Base-by-base conservation (phyloP, 2,329 filamentous ascomycete species). In the Cladosporium colombiae region DNA sequence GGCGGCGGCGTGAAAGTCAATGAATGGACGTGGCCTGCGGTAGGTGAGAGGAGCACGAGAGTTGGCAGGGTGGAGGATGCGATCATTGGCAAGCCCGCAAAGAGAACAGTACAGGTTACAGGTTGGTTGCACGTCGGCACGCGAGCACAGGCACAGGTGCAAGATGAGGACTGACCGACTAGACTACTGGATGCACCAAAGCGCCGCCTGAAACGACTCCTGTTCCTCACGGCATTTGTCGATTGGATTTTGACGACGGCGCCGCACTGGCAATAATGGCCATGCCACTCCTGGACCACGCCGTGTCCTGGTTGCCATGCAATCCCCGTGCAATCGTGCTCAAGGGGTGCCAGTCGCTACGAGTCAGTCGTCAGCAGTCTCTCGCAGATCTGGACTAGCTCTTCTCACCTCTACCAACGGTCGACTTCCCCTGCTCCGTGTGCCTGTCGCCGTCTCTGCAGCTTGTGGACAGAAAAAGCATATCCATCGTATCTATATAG, bases 1-100 rank as follows among this genome's bases (percentile, higher is more conserved):
- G 55, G 33, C 55, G 55, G 29, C 52, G 25, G 25, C 27, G 18
- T n/a, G 10, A 55, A 55, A 55, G 46, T 62, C 60, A 62, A 62
- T 55, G 60, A 33, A 46, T 46, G 40, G n/a, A 21, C 40, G 40
- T 46, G 29, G 35, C 18, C 37, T n/a, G 16, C 37, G 7, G 16
- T 8, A 10, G 16, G 18, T 3, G 18, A 44, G 37, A 46, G 37
- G 40, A 23, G n/a, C 5, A 44, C 5, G 37, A 23, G 40, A 46
- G 40, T 46, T 46, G 40, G 40, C 40, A 46, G 40, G 40, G 40
- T 7, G n/a, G 40, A 46, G 37, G 18, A n/a, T n/a, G 18, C 37
- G 37, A n/a, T 40, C 35, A 40, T 44, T 44, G 37, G 37, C 37
- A 44, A 21, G 40, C 18, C 49, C 21, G 49, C 49, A 52, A 52